Evolutionary conservation across 1,284 basidiomycete species (phyloP).

Genomic region (Phaffia rhodozyma): DNA sequence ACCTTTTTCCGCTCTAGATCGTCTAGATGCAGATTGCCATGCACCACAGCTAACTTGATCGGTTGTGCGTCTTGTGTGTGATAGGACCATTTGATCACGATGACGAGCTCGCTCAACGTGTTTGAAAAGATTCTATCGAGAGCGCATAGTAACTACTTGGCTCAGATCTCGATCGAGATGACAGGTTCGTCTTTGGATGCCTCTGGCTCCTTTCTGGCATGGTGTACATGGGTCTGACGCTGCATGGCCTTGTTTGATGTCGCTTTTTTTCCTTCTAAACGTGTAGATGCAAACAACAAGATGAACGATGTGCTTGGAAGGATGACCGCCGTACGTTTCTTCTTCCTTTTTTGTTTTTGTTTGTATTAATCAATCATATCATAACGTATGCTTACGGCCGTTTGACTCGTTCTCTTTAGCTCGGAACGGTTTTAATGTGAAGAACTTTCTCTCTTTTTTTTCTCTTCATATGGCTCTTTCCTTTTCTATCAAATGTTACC

Average conservation of each 20-base stretch:
- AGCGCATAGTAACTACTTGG: constrained; percentile 92
- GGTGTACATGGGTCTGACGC: too few species aligned
- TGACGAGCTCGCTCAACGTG: constrained; percentile 98
- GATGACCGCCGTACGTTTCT: constrained; percentile 62
- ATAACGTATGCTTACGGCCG: not conserved
- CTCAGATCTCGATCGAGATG: constrained; percentile 98
- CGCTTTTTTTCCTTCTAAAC: too few species aligned
- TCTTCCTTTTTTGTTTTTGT: constrained; percentile 51
- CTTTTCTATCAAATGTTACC: not conserved
- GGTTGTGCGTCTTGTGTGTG: constrained; percentile 18
- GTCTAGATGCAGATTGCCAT: not conserved
- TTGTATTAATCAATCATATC: constrained; percentile 22
- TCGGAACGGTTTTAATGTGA: too few species aligned
- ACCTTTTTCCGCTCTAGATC: constrained; percentile 13
- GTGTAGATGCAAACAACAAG: constrained; percentile 87
- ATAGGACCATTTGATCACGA: constrained; percentile 95
- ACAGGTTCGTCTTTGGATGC: constrained; percentile 37
- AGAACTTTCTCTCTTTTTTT: not conserved
- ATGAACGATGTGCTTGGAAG: constrained; percentile 99
- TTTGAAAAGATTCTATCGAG: constrained; percentile 98
- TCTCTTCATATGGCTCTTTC: not conserved
- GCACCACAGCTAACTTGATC: not conserved
- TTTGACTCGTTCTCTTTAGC: too few species aligned
- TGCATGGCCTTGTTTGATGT: too few species aligned
- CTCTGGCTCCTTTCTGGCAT: too few species aligned